Evolutionary conservation across 495 filamentous ascomycete genomes (phyloP).

Genomic region (Xylaria scruposa): DNA sequence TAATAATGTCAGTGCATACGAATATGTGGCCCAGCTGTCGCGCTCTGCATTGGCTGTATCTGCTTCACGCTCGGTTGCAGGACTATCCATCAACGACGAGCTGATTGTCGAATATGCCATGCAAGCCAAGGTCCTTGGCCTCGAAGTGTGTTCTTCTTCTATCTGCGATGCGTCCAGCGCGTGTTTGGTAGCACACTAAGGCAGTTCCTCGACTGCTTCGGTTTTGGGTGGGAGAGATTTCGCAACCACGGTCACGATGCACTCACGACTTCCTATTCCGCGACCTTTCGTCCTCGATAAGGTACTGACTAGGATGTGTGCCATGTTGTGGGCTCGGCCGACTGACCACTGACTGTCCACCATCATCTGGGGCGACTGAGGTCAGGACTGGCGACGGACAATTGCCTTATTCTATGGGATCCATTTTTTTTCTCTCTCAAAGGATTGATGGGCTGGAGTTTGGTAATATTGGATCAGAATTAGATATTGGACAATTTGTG

Average conservation of each 20-base stretch:
- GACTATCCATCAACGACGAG: slow-evolving; percentile 13
- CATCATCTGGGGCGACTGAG: neutral
- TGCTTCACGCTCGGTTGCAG: slow-evolving; percentile 16
- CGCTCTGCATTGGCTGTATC: slow-evolving; percentile 22
- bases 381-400: neutral
- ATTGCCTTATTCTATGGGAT: slow-evolving; percentile 19
- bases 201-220: neutral
- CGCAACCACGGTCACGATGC: neutral
- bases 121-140: slow-evolving; percentile 19
- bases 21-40: slow-evolving; percentile 24
- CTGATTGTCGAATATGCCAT: neutral
- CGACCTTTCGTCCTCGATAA: neutral
- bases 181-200: neutral
- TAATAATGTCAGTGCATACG: slow-evolving; percentile 28
- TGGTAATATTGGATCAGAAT: slow-evolving; percentile 25
- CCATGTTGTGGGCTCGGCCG: slow-evolving; percentile 1
- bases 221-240: neutral
- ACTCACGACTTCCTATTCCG: neutral
- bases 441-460: slow-evolving; percentile 26
- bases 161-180: slow-evolving; percentile 3
- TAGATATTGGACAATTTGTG: slow-evolving; percentile 25
- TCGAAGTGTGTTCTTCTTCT: neutral
- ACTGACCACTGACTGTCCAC: neutral
- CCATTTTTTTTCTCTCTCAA: slow-evolving; percentile 19
- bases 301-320: neutral